A percentile compares a stretch with the other conserved stretches of the same genome.
Evolutionary conservation across 306 rosid genomes (phyloP).

Genomic region (Elaeagnus macrophylla): DNA sequence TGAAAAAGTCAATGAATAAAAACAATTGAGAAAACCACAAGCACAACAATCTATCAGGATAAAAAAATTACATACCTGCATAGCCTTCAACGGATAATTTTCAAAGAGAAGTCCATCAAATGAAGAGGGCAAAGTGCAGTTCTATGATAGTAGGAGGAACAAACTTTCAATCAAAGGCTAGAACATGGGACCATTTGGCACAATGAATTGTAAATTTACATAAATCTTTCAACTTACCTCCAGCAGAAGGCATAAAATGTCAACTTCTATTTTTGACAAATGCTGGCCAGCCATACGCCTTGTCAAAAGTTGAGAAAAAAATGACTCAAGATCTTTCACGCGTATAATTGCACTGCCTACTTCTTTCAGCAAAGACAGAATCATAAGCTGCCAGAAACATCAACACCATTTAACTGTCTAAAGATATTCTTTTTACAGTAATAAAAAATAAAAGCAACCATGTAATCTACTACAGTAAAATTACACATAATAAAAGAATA

Average conservation of each 20-base stretch:
- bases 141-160: conserved; percentile 32
- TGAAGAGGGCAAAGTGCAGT: conserved; percentile 49
- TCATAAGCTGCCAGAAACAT: conserved; percentile 53
- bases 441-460: background rate
- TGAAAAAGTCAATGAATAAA: background rate
- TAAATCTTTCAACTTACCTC: conserved; percentile 43
- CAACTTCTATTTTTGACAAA: conserved; percentile 50
- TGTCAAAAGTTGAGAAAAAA: conserved; percentile 44
- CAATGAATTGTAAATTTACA: background rate
- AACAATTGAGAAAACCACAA: background rate
- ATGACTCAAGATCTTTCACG: conserved; percentile 39
- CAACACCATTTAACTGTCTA: conserved; percentile 10
- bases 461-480: background rate
- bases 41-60: conserved; percentile 4
- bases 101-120: conserved; percentile 40
- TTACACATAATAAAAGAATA: background rate
- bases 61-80: conserved; percentile 44
- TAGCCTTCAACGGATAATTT: conserved; percentile 50
- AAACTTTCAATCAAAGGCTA: conserved; percentile 15
- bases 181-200: conserved; percentile 8
- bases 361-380: conserved; percentile 73
- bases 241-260: conserved; percentile 63
- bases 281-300: conserved; percentile 37
- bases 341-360: conserved; percentile 49
- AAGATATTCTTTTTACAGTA: background rate